Evolutionary conservation across 1,284 basidiomycete genomes (phyloP), one percentile per base, ranked within the genome.

Genomic region (Apiotrichum porosum): DNA sequence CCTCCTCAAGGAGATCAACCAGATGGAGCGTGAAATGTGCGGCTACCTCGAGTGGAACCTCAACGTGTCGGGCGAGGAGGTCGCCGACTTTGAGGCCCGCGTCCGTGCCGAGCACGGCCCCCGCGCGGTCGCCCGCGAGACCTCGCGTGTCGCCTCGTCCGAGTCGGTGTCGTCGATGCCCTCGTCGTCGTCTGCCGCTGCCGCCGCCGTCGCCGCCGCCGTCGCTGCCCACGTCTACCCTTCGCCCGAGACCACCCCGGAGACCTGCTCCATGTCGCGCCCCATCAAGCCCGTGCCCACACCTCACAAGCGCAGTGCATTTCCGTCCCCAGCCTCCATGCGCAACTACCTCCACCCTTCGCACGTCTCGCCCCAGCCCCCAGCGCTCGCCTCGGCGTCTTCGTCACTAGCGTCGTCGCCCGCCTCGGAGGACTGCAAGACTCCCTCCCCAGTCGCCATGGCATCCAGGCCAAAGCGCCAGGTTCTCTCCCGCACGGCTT

Each of bases 21-120:
- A 93, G 78, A 93, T 94, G 90, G 89, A 93, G 74, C 75, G 89
- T 6, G 89, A 94, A 70, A 90, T 94, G 84, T 92, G 89, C 67
- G 84, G 81, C 23, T 93, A 93, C 66, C 76, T 94, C 26, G 89
- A 92, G 65, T 94, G 90, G 89, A 85, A 90, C 67, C 78, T 93
- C 44, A 72, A 72, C 57, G 66, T 72, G 13, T 44, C 42, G 15
- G 68, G 64, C 44, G 58, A 66, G 8, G 69, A 72, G 58, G 60
- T 69, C 17, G 39, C 55, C 34, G 62, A 63, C 15, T 72, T 72
- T 41, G 69, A 72, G 60, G 52, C 57, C 4, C 47, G 50, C 18
- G 55, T 68, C 22, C 51, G 66, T 47, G 56, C 58, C 3, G 66
- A 69, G 48, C 62, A 67, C 52, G 69, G 68, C 13, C 66, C 65